These are phyloP conservation scores for Tephrocybe sp. DNA, from an alignment of 768 basidiomycete species.

Conservation along the genomic window DNA sequence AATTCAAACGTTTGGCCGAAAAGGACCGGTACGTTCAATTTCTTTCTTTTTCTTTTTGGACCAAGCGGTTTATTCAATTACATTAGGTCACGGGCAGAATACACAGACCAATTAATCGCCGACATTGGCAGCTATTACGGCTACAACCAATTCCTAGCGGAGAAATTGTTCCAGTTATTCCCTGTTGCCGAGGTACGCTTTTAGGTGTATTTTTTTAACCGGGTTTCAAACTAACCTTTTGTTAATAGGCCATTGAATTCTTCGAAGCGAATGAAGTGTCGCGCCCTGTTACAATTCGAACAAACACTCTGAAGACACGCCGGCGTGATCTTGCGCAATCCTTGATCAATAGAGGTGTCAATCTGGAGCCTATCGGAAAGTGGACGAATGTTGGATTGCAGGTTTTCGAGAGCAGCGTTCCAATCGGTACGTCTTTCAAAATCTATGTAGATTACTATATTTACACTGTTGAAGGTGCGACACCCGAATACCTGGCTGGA, in stretches of 20 bases:
- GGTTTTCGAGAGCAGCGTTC: constrained; percentile 94
- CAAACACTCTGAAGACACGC: constrained; percentile 92
- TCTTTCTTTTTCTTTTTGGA: too few relatives aligned
- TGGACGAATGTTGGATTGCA: constrained; percentile 99
- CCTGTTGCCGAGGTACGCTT: constrained; percentile 79
- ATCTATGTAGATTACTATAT: neutral
- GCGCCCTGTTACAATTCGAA: constrained; percentile 95
- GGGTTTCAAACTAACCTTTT: constrained; percentile 8
- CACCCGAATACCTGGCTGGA: constrained; percentile 97
- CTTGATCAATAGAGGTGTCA: constrained; percentile 93
- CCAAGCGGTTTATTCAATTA: neutral
- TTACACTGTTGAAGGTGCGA: constrained; percentile 58
- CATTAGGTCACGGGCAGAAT: constrained; percentile 81
- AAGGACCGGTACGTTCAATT: constrained; percentile 57
- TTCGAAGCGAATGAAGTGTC: constrained; percentile 97
- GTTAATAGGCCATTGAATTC: constrained; percentile 90
- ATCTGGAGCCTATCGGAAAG: constrained; percentile 96
- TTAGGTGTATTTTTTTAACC: constrained; percentile 3
- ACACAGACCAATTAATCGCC: constrained; percentile 79
- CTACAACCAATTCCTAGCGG: constrained; percentile 92
- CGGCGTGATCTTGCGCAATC: constrained; percentile 92
- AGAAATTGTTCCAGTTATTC: constrained; percentile 94
- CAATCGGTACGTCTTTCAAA: constrained; percentile 60
- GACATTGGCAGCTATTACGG: constrained; percentile 97
- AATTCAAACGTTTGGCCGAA: constrained; percentile 66